These are phyloP conservation scores for Cryomyces minteri DNA, from an alignment of 495 filamentous ascomycete species.

Conservation along the genomic window DNA sequence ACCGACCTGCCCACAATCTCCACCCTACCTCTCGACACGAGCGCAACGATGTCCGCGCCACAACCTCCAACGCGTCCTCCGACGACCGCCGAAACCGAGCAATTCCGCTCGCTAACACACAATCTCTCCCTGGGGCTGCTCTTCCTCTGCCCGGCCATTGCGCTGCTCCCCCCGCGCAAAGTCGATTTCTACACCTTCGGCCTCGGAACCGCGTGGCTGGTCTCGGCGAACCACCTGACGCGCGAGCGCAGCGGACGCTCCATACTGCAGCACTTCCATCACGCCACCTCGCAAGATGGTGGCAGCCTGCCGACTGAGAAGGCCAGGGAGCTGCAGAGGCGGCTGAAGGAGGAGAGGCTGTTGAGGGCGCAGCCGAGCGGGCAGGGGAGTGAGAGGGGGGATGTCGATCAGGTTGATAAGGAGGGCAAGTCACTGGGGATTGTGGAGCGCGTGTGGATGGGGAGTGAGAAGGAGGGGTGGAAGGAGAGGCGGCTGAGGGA, in stretches of 20 bases:
- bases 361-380: constrained; percentile 6
- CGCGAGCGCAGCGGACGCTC: constrained; percentile 37
- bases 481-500: constrained; percentile 48
- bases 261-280: constrained; percentile 17
- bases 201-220: constrained; percentile 36
- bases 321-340: constrained; percentile 31
- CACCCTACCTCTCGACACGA: no score
- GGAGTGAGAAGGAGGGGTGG: constrained; percentile 46
- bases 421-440: constrained; percentile 19
- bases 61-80: no score
- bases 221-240: constrained; percentile 49
- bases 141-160: constrained; percentile 48
- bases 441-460: constrained; percentile 44
- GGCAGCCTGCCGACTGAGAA: constrained; percentile 22
- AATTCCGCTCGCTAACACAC: constrained; percentile 34
- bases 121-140: constrained; percentile 43
- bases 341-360: constrained; percentile 11
- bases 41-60: no score
- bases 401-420: constrained; percentile 4
- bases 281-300: constrained; percentile 11
- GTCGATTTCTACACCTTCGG: constrained; percentile 50
- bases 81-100: neutral
- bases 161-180: constrained; percentile 63
- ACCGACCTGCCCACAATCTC: no score
- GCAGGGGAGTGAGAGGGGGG: neutral